Evolutionary conservation across 129 eudicot species (phyloP), one percentile per base, ranked within the genome.

Genomic region (Apium graveolens): DNA sequence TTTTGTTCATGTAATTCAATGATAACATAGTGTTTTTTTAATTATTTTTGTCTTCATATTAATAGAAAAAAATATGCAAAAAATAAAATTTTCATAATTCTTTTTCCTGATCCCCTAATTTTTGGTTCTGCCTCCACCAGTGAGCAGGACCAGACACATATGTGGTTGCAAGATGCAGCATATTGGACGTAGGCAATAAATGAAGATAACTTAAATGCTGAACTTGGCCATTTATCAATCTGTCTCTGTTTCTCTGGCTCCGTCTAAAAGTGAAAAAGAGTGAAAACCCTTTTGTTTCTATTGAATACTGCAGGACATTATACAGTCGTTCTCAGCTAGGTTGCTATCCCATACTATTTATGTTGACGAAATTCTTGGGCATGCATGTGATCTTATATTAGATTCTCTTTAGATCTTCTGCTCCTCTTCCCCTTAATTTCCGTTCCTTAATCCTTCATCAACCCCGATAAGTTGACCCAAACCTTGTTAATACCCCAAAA

Each of bases 331-430:
- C 79, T 85, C 86, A 80, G 80, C 71, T 78, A 53, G 71, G 82
- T 86, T 83, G 86, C 86, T 76, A 32, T 80, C 83, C 37, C 70
- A 55, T 65, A 39, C 83, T 82, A 80, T 73, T 79, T 76, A 18
- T 85, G 70, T 73, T 80, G 82, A 79, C 89, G 74, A 81, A 11
- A 17, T 27, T 41, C n/a, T 32, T 57, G 66, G 66, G 66, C 66
- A 57, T 57, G 66, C 68, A 60, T 60, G 76, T 73, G 53, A 73
- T 73, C 77, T 74, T 74, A 44, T 74, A 2, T 82, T 86, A 80
- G 92, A 84, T 86, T 86, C 81, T 78, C 72, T 80, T 82, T 79
- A 84, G 88, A 84, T 75, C 83, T 86, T 82, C 83, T 86, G 93
- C 78, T 80, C 24, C 24, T 41, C 17, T 4, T 35, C 41, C 31